phyloP scores from a whole-genome alignment of 208 protist species.

The Willaertia magna region DNA sequence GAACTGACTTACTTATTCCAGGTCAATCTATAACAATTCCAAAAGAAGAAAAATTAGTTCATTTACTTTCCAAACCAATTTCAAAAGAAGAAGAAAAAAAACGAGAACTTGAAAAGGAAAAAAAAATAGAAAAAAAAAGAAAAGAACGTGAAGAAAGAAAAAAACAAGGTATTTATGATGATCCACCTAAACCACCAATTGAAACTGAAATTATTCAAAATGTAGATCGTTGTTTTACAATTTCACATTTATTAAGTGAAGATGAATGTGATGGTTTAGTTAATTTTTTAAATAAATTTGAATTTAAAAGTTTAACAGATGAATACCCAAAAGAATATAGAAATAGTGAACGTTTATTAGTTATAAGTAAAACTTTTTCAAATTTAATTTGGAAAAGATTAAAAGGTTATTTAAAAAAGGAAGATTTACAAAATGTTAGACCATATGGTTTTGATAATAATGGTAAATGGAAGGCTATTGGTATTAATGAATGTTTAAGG shows the following conservation, averaged over 20 bases:
- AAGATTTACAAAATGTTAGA: too few relatives aligned
- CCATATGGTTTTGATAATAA: slow-evolving; percentile 25
- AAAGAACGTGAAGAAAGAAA: too few relatives aligned
- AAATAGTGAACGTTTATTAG: slow-evolving; percentile 13
- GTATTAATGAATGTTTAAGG: slow-evolving; percentile 20
- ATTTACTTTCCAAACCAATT: too few relatives aligned
- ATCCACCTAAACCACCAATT: background rate
- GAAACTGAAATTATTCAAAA: background rate
- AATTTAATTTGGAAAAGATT: slow-evolving; percentile 15
- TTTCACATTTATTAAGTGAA: background rate
- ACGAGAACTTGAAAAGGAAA: too few relatives aligned
- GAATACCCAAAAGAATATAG: slow-evolving; percentile 18
- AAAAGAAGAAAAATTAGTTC: too few relatives aligned
- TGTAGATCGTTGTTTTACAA: background rate
- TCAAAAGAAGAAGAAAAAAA: too few relatives aligned
- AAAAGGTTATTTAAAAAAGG: background rate
- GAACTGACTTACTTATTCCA: background rate
- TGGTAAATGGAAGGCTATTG: slow-evolving; percentile 18
- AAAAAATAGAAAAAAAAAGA: too few relatives aligned
- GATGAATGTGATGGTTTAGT: background rate
- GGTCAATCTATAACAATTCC: background rate
- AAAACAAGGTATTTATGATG: too few relatives aligned
- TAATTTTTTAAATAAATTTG: background rate
- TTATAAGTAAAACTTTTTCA: slow-evolving; percentile 4
- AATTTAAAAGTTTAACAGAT: slow-evolving; percentile 2